A percentile compares a stretch with the other conserved stretches of the same genome.
These are phyloP conservation scores for Euphorbia corollata DNA, from an alignment of 441 rosid genomes.

Conservation along the genomic window DNA sequence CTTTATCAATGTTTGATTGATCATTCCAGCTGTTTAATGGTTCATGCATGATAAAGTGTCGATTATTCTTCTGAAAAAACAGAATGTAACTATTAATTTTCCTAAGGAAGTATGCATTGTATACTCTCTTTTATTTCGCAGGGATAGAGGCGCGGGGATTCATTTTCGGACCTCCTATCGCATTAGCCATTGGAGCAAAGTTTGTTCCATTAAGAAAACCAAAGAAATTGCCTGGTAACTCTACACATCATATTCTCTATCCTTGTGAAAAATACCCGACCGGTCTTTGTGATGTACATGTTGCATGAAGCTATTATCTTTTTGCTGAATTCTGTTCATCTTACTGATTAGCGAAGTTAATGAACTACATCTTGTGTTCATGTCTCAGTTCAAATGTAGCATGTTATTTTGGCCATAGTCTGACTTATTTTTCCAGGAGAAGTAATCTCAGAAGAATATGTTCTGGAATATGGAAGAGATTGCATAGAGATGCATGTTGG, in stretches of 20 bases:
- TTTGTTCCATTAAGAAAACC: slow-evolving; percentile 91
- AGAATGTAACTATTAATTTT: background rate
- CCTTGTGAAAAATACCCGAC: background rate
- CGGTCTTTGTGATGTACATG: background rate
- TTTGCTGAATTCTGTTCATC: background rate
- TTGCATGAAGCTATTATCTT: background rate
- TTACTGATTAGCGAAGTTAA: no score
- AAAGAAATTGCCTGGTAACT: slow-evolving; percentile 74
- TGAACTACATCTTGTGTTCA: no score
- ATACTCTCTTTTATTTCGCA: slow-evolving; percentile 25
- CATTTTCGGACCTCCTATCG: slow-evolving; percentile 92
- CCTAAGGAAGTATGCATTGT: no score
- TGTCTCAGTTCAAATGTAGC: background rate
- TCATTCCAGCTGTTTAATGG: background rate
- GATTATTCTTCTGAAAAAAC: background rate
- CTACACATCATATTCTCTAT: background rate
- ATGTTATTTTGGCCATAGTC: background rate
- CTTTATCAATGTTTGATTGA: background rate
- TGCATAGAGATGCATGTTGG: slow-evolving; percentile 95
- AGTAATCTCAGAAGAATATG: slow-evolving; percentile 75
- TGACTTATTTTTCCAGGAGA: slow-evolving; percentile 37
- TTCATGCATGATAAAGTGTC: background rate
- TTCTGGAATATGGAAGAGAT: slow-evolving; percentile 80
- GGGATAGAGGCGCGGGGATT: slow-evolving; percentile 98
- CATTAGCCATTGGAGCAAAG: slow-evolving; percentile 94